Base-by-base conservation (phyloP, 768 basidiomycete genomes). In the Strobilomyces dryophilus region DNA sequence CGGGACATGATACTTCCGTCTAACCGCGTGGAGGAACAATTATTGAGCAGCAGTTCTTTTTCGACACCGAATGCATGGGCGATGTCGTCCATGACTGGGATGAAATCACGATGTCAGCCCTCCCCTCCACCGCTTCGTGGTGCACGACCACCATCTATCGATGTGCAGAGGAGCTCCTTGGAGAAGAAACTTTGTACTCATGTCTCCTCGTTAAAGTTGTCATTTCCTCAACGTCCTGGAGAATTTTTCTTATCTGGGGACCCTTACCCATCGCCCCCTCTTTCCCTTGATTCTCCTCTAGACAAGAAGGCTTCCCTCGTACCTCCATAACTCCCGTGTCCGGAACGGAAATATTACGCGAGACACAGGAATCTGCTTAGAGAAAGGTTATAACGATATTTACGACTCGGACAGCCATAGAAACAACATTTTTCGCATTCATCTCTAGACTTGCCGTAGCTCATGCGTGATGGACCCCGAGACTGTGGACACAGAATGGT, bases 1-100 rank as follows among this genome's bases (percentile, higher is more conserved):
- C 76, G 82, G 49, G 83, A 85, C 32, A 66, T 89, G 64, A 75
- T 81, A 68, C 73, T 93, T 24, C 91, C 91, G 0, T 80, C 74
- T 21, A 86, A 85, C 18, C 81, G 81, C 60, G 74, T 68, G 52
- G 89, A 92, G 48, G 73, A 77, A 17, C 69, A 73, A 35, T 64
- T 86, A 48, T 70, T 82, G 70, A 67, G 63, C 10, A 78, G 74
- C 24, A 69, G 69, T 11, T 72, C 75, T 24, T 71, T 70, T 0
- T 45, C 60, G 5, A 53, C 55, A n/a, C 59, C 61, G 14, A 45
- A 36, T 10, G 46, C 45, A 27, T 36, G 40, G 53, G 41, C 29
- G 31, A 46, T 46, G 17, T 68, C 61, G 21, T 55, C 68, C 31
- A 56, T 67, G 12, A 64, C 69, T 7, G 68, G 61, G 42, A 59